Evolutionary conservation across 495 filamentous ascomycete genomes (phyloP), one percentile per base, ranked within the genome.

Genomic region (Aspergillus coremiiformis): DNA sequence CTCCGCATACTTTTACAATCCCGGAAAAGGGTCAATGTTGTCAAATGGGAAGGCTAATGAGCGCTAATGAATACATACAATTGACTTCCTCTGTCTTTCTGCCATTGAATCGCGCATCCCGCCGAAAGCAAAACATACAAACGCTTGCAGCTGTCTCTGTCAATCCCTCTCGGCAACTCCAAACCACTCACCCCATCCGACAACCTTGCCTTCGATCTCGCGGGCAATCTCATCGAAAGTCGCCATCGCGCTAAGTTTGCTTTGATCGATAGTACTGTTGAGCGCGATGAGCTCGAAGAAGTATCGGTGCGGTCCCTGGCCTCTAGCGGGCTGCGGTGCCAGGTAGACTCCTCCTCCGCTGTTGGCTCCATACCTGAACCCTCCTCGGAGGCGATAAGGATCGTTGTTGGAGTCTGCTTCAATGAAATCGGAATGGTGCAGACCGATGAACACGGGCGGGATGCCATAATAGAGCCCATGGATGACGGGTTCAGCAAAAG

Each of bases 161-260:
- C 53, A 66, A 22, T 56, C 66, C 35, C 73, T 63, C 63, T 80
- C 76, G 44, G 65, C 72, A 11, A 68, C 51, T 14, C 74, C 78
- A 53, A 75, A 61, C 75, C 76, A 81, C 56, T 68, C 68, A 2
- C 75, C 77, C 76, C 78, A 80, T 15, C 63, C 74, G 19, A 70
- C 47, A 21, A 79, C 65, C 54, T 79, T 78, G 3, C 71, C 75
- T 17, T 72, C 56, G 17, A 76, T 71, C 30, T 58, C 69, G 2
- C 58, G 55, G 9, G 48, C 56, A 22, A 78, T 57, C 56, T 76
- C 66, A 24, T 70, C 71, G 39, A 62, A 61, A 5, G 61, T 69
- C 21, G 68, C 63, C 44, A 61, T 51, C 4, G 49, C 43, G 30
- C 60, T 71, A 32, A 78, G 44, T 19, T 65, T 51, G 5, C 39